A percentile compares a stretch with the other conserved stretches of the same genome.
phyloP scores from a whole-genome alignment of 169 alveolate genomes.

The Babesia gibsoni region DNA sequence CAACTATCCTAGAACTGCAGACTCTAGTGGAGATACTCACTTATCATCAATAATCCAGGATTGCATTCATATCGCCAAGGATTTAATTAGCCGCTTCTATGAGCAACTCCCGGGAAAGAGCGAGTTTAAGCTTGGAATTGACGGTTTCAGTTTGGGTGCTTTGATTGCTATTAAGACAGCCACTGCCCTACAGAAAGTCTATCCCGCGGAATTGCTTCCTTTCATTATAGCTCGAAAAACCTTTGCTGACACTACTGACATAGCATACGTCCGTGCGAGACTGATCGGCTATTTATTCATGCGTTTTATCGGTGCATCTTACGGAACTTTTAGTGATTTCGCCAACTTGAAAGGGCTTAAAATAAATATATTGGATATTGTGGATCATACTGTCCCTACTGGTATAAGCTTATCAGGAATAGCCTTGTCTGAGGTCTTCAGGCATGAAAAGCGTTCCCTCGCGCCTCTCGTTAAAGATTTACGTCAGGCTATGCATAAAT shows the following conservation, averaged over 20 bases:
- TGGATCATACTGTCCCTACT: constrained; percentile 34
- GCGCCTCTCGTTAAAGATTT: too few species aligned
- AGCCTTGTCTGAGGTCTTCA: too few species aligned
- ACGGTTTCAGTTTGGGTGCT: constrained; percentile 59
- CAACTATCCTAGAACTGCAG: constrained; percentile 31
- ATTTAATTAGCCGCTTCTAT: background rate
- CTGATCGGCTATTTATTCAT: background rate
- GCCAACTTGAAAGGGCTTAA: background rate
- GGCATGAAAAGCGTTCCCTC: too few species aligned
- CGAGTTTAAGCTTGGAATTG: constrained; percentile 9
- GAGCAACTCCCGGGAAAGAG: background rate
- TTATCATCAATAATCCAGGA: constrained; percentile 21
- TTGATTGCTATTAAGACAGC: constrained; percentile 13
- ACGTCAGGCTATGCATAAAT: too few species aligned
- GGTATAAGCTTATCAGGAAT: constrained; percentile 18
- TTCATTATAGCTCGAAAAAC: constrained; percentile 27
- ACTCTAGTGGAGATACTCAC: constrained; percentile 21
- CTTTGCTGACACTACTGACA: constrained; percentile 18
- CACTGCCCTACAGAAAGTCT: background rate
- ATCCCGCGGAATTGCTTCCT: background rate
- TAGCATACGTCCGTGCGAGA: constrained; percentile 7
- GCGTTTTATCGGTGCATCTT: constrained; percentile 15
- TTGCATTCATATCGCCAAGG: background rate
- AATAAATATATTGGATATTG: constrained; percentile 10
- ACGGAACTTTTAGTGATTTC: constrained; percentile 1